Evolutionary conservation across 2,329 filamentous ascomycete genomes (phyloP), one percentile per base, ranked within the genome.

Genomic region (Tolypocladium endophyticum): DNA sequence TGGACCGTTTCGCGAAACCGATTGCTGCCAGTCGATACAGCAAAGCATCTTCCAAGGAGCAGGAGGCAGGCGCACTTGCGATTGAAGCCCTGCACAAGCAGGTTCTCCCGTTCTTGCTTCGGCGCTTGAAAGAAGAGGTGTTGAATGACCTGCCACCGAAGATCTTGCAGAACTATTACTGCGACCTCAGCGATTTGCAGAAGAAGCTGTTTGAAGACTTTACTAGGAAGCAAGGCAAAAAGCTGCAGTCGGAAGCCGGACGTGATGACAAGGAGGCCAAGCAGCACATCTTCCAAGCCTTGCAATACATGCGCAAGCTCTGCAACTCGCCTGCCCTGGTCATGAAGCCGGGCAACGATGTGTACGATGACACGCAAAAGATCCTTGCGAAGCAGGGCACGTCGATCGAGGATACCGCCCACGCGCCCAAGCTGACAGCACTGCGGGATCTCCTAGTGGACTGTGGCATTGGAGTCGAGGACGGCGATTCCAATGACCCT

Each of bases 31-130:
- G 91, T 69, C 89, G 95, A 25, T 96, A 92, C 71, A 93, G 90
- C 74, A 99, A 97, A 73, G 96, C 94, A 1, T 97, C 93, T 1
- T 97, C 94, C 0, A 97, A 97, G 70, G 94, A 99, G 72, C 95
- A 99, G 75, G 94, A 99, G 78, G 91, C 92, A 3, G 94, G 95
- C 58, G 95, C 95, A 1, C 79, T 99, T 33, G 94, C 94, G 0
- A 96, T 99, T 60, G 94, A 99, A 74, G 94, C 94, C n/a, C 79
- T 99, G 28, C 94, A 99, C 76, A 99, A 99, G 73, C 94, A 99
- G 71, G 95, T 99, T 1, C 78, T 99, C 39, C 94, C 94, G 1
- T 99, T 99, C 86, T 80, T 99, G 62, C 84, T 99, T 45, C 90
- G 94, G 62, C 92, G 94, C 67, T 82, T 99, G 66, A 99, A 99